Evolutionary conservation across 345 rosid genomes (phyloP).

Genomic region (Passiflora organensis): DNA sequence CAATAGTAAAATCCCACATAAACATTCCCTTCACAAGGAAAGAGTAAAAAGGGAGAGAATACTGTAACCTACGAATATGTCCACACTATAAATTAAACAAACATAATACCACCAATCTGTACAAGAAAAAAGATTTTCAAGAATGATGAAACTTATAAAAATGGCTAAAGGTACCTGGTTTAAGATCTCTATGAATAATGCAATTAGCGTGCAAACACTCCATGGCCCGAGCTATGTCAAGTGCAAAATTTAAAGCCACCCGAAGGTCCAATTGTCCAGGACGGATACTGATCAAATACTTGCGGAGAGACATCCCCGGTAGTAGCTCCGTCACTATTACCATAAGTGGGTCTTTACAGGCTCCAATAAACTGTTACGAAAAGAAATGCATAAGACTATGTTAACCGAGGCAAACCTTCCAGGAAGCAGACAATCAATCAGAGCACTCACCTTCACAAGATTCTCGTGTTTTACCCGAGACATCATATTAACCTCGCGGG

Average conservation of each 20-base stretch:
- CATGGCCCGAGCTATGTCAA: slow-evolving; percentile 86
- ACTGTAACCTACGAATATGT: too few relatives aligned
- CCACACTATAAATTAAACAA: too few relatives aligned
- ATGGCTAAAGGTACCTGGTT: slow-evolving; percentile 71
- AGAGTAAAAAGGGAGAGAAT: too few relatives aligned
- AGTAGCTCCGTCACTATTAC: slow-evolving; percentile 87
- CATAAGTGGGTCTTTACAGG: slow-evolving; percentile 84
- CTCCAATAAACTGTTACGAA: slow-evolving; percentile 73
- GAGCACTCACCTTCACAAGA: slow-evolving; percentile 65
- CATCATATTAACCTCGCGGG: slow-evolving; percentile 97
- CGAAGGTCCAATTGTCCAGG: slow-evolving; percentile 56
- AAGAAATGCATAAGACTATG: neutral
- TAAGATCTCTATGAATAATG: slow-evolving; percentile 92
- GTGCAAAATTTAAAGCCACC: slow-evolving; percentile 58
- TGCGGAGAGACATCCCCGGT: slow-evolving; percentile 95
- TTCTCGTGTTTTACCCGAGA: slow-evolving; percentile 81
- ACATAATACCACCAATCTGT: too few relatives aligned
- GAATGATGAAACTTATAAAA: too few relatives aligned
- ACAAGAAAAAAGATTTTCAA: too few relatives aligned
- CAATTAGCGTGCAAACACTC: slow-evolving; percentile 95
- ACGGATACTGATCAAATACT: slow-evolving; percentile 58
- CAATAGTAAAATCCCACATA: too few relatives aligned
- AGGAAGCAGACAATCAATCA: neutral
- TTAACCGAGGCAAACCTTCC: neutral
- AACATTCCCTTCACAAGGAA: too few relatives aligned